Evolutionary conservation across 1,139 yeast genomes (phyloP).

Genomic region (Williopsis jadinii): DNA sequence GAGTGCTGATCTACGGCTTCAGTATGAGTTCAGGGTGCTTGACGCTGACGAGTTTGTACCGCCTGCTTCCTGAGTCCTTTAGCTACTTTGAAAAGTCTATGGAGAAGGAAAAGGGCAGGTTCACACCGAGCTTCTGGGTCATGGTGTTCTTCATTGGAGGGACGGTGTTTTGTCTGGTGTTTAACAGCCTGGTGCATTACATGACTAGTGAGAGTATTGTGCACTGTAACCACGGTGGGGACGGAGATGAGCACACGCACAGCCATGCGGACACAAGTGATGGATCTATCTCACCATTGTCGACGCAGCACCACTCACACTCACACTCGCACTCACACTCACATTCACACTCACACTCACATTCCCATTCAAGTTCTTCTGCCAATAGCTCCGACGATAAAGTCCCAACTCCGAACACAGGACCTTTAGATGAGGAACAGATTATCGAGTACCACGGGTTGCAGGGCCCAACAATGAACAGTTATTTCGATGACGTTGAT

Average conservation of each 20-base stretch:
- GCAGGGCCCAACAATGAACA: too few species aligned
- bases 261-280: background rate
- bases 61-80: constrained; percentile 62
- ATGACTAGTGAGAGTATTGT: constrained; percentile 78
- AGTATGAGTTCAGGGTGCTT: constrained; percentile 75
- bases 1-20: constrained; percentile 57
- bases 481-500: too few species aligned
- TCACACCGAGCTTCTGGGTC: constrained; percentile 22
- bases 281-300: constrained; percentile 4
- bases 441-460: constrained; percentile 1
- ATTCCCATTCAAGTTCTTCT: constrained; percentile 6
- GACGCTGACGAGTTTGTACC: constrained; percentile 67
- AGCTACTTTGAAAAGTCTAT: constrained; percentile 25
- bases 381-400: constrained; percentile 8
- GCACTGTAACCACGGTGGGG: constrained; percentile 69
- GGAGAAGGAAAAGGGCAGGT: constrained; percentile 15
- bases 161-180: constrained; percentile 44
- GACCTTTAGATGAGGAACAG: constrained; percentile 8
- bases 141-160: constrained; percentile 52
- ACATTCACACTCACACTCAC: constrained; percentile 1
- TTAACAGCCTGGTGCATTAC: constrained; percentile 63
- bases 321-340: constrained; percentile 7
- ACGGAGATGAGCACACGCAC: constrained; percentile 20
- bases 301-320: constrained; percentile 3
- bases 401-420: constrained; percentile 5